Evolutionary conservation across 176 grass and related monocot genomes (phyloP).

Genomic region (Secale cereale): DNA sequence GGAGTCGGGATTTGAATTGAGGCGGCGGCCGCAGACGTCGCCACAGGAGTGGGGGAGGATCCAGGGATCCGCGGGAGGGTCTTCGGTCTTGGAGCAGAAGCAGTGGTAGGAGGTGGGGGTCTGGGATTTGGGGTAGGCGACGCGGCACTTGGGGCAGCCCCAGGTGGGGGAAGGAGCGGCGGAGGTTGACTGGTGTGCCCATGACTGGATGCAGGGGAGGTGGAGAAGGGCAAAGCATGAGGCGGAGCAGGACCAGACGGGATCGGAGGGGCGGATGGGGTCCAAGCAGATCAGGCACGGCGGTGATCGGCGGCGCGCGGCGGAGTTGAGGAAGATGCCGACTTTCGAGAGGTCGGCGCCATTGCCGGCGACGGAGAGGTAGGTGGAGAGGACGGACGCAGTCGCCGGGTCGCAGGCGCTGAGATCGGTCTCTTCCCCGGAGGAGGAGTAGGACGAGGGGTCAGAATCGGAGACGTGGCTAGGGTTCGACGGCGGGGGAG

Average conservation of each 20-base stretch:
- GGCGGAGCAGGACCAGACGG: conserved; percentile 72
- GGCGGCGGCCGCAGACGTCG: conserved; percentile 57
- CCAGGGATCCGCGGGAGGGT: conserved; percentile 78
- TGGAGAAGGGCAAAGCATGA: conserved; percentile 87
- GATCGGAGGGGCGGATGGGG: conserved; percentile 65
- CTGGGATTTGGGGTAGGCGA: conserved; percentile 58
- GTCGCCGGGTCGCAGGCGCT: conserved; percentile 52
- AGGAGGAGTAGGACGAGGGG: conserved; percentile 38
- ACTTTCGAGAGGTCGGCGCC: conserved; percentile 70
- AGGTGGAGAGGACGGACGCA: conserved; percentile 47
- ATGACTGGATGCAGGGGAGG: conserved; percentile 90
- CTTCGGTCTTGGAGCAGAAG: conserved; percentile 72
- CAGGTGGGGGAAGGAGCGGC: conserved; percentile 51
- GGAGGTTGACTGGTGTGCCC: conserved; percentile 68
- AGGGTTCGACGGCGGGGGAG: conserved; percentile 29
- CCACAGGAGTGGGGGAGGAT: conserved; percentile 89
- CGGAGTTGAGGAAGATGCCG: conserved; percentile 82
- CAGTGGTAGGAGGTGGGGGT: conserved; percentile 71
- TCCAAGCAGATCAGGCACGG: conserved; percentile 92
- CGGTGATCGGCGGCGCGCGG: conserved; percentile 57
- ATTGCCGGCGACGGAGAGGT: conserved; percentile 33
- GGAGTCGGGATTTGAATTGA: conserved; percentile 33
- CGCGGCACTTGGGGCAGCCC: conserved; percentile 94
- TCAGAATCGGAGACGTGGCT: conserved; percentile 37
- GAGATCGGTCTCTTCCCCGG: conserved; percentile 35